These are phyloP conservation scores for Aspergillus sergii DNA, from an alignment of 2,329 filamentous ascomycete genomes.

Conservation along the genomic window DNA sequence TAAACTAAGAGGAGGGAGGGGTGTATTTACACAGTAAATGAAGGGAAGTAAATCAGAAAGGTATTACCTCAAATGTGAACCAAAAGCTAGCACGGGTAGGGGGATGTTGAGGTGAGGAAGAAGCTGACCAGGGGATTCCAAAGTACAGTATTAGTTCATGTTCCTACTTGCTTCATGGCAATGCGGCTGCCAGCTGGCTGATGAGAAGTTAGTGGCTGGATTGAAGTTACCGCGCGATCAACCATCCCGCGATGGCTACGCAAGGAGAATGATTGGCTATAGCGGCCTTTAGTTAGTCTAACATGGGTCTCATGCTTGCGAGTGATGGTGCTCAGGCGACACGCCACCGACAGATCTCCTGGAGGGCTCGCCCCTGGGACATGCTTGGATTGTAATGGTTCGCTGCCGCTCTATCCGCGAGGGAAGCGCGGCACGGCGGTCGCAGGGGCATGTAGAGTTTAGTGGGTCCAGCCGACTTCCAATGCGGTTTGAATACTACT, in stretches of 20 bases:
- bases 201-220: conserved; percentile 17
- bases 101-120: neutral
- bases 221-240: conserved; percentile 42
- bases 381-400: conserved; percentile 13
- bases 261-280: conserved; percentile 27
- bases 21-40: neutral
- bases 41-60: neutral
- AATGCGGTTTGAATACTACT: conserved; percentile 1
- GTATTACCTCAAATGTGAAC: neutral
- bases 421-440: conserved; percentile 28
- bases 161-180: neutral
- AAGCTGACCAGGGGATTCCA: conserved; percentile 11
- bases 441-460: conserved; percentile 6
- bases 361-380: conserved; percentile 15
- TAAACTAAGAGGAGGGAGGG: no score
- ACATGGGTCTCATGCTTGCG: conserved; percentile 27
- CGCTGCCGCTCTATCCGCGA: conserved; percentile 19
- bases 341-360: conserved; percentile 24
- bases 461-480: conserved; percentile 15
- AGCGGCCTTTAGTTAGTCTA: conserved; percentile 22
- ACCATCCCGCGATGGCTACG: conserved; percentile 31
- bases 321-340: conserved; percentile 33
- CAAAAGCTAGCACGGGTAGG: neutral
- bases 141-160: neutral
- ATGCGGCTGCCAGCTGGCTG: conserved; percentile 32